Evolutionary conservation across 768 basidiomycete genomes (phyloP).

Genomic region (Amanita muscaria): DNA sequence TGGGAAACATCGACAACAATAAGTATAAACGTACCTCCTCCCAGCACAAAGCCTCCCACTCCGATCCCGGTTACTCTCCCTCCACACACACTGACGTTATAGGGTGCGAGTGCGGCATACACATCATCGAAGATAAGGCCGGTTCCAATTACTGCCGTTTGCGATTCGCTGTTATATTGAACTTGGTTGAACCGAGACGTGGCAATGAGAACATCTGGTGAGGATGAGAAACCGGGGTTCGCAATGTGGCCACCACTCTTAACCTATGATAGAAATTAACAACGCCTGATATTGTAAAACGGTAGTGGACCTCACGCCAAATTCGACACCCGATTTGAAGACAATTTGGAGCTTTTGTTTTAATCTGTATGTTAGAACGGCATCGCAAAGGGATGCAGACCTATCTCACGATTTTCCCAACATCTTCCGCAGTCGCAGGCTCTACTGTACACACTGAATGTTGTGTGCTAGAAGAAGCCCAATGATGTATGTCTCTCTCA

Average conservation of each 20-base stretch:
- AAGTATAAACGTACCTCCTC: conserved; percentile 33
- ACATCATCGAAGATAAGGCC: conserved; percentile 44
- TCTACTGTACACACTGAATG: conserved; percentile 4
- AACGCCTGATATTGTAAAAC: not conserved
- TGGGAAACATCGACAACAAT: conserved; percentile 27
- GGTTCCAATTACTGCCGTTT: conserved; percentile 23
- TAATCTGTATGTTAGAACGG: not conserved
- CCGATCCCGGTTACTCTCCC: conserved; percentile 39
- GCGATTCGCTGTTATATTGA: conserved; percentile 20
- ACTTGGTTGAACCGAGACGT: conserved; percentile 31
- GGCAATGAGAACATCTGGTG: conserved; percentile 40
- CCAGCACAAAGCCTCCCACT: conserved; percentile 39
- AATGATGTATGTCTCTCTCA: conserved; percentile 2
- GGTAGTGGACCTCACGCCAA: not conserved
- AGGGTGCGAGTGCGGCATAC: conserved; percentile 32
- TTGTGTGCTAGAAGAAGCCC: conserved; percentile 3
- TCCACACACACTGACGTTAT: conserved; percentile 38
- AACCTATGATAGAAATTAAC: conserved; percentile 22
- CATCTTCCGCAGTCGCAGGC: not conserved
- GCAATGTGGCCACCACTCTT: conserved; percentile 41
- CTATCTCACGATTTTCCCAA: conserved; percentile 5
- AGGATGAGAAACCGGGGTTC: conserved; percentile 42
- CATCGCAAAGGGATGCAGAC: not conserved
- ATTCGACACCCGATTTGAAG: not conserved
- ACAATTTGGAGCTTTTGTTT: conserved; percentile 1